Base-by-base conservation (phyloP, 2,329 filamentous ascomycete genomes). In the Ilyonectria sp. region DNA sequence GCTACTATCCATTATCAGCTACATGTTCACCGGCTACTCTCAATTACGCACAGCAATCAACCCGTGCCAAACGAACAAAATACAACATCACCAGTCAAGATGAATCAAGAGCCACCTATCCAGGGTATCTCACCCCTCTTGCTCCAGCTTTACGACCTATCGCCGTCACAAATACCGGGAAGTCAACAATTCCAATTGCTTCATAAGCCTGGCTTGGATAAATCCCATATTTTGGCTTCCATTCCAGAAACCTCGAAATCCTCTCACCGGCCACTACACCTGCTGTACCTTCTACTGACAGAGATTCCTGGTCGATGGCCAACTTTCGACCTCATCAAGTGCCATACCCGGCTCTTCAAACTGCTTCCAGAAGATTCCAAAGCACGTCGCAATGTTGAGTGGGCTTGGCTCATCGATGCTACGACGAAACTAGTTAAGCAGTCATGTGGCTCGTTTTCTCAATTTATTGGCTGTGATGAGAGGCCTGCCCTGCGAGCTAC, bases 391-490 rank as follows among this genome's bases (percentile, higher is more conserved):
- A 47, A 72, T 19, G 49, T 56, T 26, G 59, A 68, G 13, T 50
- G 65, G 6, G 55, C 65, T 13, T 60, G 63, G 50, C 57, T 77
- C 8, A 52, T 76, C 21, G 63, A 70, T 4, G 70, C 66, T 11
- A 75, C 74, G 1, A 59, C 65, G 11, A 53, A 67, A 9, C 35
- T 77, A 23, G 73, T 81, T 2, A 79, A 80, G 60, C 23, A 60
- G 23, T 77, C 76, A 11, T 81, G 82, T 67, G 68, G 67, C 1
- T 82, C 82, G 67, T 81, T 86, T 33, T 79, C 80, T 2, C 81
- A 83, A 49, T 79, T 81, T 59, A 72, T 82, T 10, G 50, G 70
- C 23, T 63, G 70, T 2, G 72, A 69, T 8, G 44, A 75, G 9
- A 69, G 70, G 6, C 77, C 79, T 6, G 79, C 79, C 15, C 68